Percentiles rank a stretch among this genome's conserved stretches.
Conservation (phyloP, 2,329 filamentous ascomycete genomes). For the Diplodia seriata region DNA sequence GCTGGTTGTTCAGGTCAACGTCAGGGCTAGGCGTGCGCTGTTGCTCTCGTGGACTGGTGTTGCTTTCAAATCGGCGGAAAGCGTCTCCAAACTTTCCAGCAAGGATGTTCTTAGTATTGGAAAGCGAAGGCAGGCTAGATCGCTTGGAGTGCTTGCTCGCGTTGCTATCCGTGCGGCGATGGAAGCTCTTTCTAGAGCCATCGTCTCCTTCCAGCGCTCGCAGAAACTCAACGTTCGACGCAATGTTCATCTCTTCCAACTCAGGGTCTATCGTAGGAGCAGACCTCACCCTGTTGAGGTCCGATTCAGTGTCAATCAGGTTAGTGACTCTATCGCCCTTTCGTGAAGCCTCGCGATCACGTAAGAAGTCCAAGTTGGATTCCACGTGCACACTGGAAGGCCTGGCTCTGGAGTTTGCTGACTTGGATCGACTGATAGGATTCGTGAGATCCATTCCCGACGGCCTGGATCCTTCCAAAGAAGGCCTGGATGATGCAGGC, state of each 20-base stretch:
- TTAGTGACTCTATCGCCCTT: constrained; percentile 39
- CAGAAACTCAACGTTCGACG: constrained; percentile 83
- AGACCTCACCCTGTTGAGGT: constrained; percentile 34
- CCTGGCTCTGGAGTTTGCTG: constrained; percentile 70
- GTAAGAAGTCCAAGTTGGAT: constrained; percentile 80
- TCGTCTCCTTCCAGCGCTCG: constrained; percentile 71
- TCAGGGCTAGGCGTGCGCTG: constrained; percentile 41
- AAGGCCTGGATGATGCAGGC: constrained; percentile 68
- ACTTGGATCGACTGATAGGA: constrained; percentile 64
- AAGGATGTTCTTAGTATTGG: constrained; percentile 81
- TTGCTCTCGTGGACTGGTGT: constrained; percentile 43
- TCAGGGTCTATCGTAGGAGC: constrained; percentile 47
- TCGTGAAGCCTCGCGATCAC: constrained; percentile 72
- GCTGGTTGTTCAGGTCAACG: constrained; percentile 36
- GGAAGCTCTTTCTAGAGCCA: constrained; percentile 62
- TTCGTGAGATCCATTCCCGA: constrained; percentile 67
- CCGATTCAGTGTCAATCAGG: constrained; percentile 36
- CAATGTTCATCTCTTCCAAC: constrained; percentile 66
- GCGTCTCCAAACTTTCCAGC: constrained; percentile 90
- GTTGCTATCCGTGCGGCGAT: constrained; percentile 60
- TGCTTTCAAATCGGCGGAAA: constrained; percentile 85
- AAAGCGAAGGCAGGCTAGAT: constrained; percentile 73
- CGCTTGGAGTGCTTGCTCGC: constrained; percentile 71
- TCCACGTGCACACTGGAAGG: constrained; percentile 85
- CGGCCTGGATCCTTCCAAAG: constrained; percentile 74